Base-by-base conservation (phyloP, 2,329 filamentous ascomycete species). In the Arthroderma sp. region DNA sequence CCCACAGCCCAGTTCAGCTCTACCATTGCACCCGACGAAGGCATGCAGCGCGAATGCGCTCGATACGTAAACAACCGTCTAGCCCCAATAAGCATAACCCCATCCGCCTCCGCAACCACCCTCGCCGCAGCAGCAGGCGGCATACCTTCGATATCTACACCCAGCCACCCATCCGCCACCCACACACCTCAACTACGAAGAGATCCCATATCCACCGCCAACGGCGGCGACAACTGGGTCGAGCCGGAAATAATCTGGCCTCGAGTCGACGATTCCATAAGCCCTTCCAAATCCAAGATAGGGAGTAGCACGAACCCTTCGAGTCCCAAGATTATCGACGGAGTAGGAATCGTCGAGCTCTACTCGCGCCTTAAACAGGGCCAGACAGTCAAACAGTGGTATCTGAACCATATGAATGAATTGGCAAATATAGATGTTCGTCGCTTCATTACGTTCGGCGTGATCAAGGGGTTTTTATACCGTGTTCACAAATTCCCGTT, bases 401-500 rank as follows among this genome's bases (percentile, higher is more conserved):
- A 91, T 52, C 73, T 83, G 47, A 71, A 80, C 30, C 83, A 94
- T 61, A 74, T 79, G 52, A 76, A 81, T 36, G 67, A 83, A 34
- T 72, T 95, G 6, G 70, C 74, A 8, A 81, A 81, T 56, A 79
- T 98, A 46, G 91, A 98, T 61, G 78, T 95, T 45, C 78, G 91
- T 8, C 81, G 91, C 29, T 81, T 98, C 50, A 85, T 96, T 50
- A 93, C 94, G 47, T 98, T 96, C 57, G 91, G 89, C 46, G 76
- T 95, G 47, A 94, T 96, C 61, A 96, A 96, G 65, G 88, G 89
- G 10, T 84, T 93, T 53, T 67, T 98, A 27, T 95, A 95, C 63
- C 78, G 91, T 31, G 81, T 95, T 36, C 86, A 96, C 66, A 93
- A 91, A 61, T 93, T 93, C 59, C 83, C 86, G 29, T 77, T 93